Evolutionary conservation across 2,329 filamentous ascomycete species (phyloP), one percentile per base, ranked within the genome.

Genomic region (Didymella segeticola): DNA sequence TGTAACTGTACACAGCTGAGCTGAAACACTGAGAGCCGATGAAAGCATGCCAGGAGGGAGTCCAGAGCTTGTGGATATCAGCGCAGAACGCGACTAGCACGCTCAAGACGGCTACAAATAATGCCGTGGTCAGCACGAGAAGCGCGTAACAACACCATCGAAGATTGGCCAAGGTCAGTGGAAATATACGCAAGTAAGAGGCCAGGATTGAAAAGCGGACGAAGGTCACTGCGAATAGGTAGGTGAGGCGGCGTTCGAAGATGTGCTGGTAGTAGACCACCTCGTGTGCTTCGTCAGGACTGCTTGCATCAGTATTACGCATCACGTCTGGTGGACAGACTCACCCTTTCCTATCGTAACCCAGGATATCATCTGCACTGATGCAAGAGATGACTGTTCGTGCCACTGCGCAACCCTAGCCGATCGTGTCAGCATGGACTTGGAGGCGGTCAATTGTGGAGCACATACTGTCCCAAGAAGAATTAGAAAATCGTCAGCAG

Each of bases 151-250:
- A 60, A 14, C 60, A 49, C n/a, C 47, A 46, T 17, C 64, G 62
- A 1, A 68, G 62, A 2, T 49, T 58, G 11, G 31, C 4, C 34
- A 69, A 31, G 5, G 57, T 47, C 3, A 47, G 50, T 1, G 72
- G 72, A 39, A 75, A 75, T 22, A 75, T 71, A 38, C 73, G 67
- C 5, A 75, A 58, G 43, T 75, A 71, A 53, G 75, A 74, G 20
- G 68, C 55, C 10, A 75, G 47, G 15, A 76, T 54, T 5, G 73
- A 75, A 26, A 71, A 62, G 27, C 72, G 72, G 19, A 64, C 70
- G 4, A 74, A 59, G 2, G 67, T 62, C 2, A 72, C 64, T n/a
- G 70, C 62, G 25, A 67, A 60, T 26, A 74, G 67, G 57, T 75
- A 75, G 27, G 71, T 66, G n/a, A 76, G 66, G 10, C 67, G 64